A percentile compares a stretch with the other conserved stretches of the same genome.
Evolutionary conservation across 1,284 basidiomycete species (phyloP).

Genomic region (Grifola frondosa): DNA sequence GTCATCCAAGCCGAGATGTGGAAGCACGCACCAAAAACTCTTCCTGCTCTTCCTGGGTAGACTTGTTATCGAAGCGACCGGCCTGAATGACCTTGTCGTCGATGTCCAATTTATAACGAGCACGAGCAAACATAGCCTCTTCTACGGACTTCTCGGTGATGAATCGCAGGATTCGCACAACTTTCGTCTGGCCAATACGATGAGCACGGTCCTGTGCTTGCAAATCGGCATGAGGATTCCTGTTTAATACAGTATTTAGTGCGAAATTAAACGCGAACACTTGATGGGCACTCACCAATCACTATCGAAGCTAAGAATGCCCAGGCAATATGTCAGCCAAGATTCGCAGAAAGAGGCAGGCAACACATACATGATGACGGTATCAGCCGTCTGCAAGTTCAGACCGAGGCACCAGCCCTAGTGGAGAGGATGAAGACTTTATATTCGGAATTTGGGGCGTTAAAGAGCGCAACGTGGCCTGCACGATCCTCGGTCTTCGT

Average conservation of each 20-base stretch:
- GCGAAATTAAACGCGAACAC: background rate
- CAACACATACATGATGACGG: constrained; percentile 90
- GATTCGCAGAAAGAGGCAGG: constrained; percentile 18
- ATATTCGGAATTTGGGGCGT: constrained; percentile 87
- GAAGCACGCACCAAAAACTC: constrained; percentile 75
- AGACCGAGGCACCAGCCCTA: constrained; percentile 94
- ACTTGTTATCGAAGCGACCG: constrained; percentile 99
- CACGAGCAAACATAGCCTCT: constrained; percentile 94
- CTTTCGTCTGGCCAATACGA: constrained; percentile 99
- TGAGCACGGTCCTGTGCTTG: constrained; percentile 99
- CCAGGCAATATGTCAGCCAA: background rate
- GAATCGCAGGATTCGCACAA: constrained; percentile 94
- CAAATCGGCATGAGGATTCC: constrained; percentile 97
- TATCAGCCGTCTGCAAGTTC: constrained; percentile 98
- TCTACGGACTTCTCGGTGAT: constrained; percentile 99
- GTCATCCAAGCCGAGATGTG: constrained; percentile 6
- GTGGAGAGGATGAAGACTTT: constrained; percentile 97
- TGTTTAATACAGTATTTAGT: constrained; percentile 42
- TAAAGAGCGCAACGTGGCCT: constrained; percentile 87
- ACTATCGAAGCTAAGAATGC: constrained; percentile 72
- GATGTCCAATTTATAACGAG: constrained; percentile 96
- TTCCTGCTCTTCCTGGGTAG: constrained; percentile 97
- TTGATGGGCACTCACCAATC: constrained; percentile 59
- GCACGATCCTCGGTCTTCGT: constrained; percentile 99
- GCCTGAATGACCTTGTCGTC: constrained; percentile 99